Evolutionary conservation across 208 protist species (phyloP), one percentile per base, ranked within the genome.

Genomic region (Angomonas ambiguus): DNA sequence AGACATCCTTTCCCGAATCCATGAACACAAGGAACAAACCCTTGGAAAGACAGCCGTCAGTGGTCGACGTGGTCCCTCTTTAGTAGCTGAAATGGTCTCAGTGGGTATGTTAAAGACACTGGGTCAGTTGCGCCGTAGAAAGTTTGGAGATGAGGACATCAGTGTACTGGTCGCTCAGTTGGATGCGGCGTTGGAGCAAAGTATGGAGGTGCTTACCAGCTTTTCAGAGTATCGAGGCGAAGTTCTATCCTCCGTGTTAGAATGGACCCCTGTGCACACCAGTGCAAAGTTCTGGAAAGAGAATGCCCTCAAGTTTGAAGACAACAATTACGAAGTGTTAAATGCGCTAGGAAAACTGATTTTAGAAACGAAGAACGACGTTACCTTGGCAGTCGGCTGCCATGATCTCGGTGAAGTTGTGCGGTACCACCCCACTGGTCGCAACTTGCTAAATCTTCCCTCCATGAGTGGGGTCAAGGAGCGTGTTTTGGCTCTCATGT

Each of bases 251-350:
- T 88, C 83, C 27, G 64, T 77, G 31, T 84, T 97, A 6, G 89
- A 97, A 71, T 98, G 93, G 92, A 92, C 83, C 2, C 93, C 93
- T 10, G 89, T 96, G 41, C 95, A 98, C 80, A 96, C 84, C 8
- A 93, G 81, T 67, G 81, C 76, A 10, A 97, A 97, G 75, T 98
- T 98, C 72, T 97, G 95, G 92, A 90, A 87, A 62, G 89, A 97
- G 61, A 97, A 97, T 67, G 78, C 82, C 31, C 74, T 77, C 53
- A 82, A 95, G 28, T 90, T 97, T 27, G 95, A 97, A 62, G 79
- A 83, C 42, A 88, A 96, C 75, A 72, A 90, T 56, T 98, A 92
- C 76, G 86, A 95, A 57, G 86, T 97, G 24, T 73, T 98, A 20
- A 68, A 73, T n/a, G 88, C 86, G n/a, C 76, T 98, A 0, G 82